Conservation (phyloP, 2,329 filamentous ascomycete genomes). For the Camillea tinctor region DNA sequence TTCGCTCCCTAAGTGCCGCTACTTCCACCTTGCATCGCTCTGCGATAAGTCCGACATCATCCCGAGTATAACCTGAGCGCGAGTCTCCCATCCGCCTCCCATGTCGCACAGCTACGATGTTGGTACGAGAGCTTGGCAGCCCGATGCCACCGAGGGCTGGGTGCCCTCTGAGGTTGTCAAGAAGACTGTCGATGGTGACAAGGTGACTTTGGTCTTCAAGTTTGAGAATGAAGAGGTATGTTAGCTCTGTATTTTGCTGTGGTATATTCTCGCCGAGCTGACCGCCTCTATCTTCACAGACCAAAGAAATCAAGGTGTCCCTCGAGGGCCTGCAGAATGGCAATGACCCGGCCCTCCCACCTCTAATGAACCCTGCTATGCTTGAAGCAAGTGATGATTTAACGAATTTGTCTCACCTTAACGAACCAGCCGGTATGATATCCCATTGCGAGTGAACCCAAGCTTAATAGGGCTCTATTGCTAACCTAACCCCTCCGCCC, state of each 20-base stretch:
- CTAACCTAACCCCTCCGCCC: constrained; percentile 12
- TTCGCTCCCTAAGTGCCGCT: constrained; percentile 21
- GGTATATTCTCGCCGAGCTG: constrained; percentile 6
- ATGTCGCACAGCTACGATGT: constrained; percentile 97
- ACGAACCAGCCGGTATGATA: constrained; percentile 83
- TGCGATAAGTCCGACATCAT: constrained; percentile 18
- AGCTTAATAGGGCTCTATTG: constrained; percentile 7
- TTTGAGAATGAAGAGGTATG: constrained; percentile 89
- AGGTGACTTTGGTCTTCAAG: constrained; percentile 82
- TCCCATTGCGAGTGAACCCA: neutral
- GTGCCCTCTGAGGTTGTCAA: constrained; percentile 90
- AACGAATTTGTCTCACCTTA: constrained; percentile 95
- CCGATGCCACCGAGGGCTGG: constrained; percentile 94
- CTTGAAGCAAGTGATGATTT: constrained; percentile 98
- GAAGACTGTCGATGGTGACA: constrained; percentile 80
- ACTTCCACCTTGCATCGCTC: constrained; percentile 13
- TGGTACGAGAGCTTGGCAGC: constrained; percentile 97
- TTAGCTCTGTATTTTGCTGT: neutral
- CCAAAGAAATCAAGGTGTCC: constrained; percentile 76
- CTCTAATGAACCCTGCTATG: constrained; percentile 96
- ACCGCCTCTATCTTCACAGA: constrained; percentile 47
- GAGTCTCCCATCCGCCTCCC: constrained; percentile 32
- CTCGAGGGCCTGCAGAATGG: constrained; percentile 72
- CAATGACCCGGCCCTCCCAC: constrained; percentile 77
- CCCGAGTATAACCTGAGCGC: constrained; percentile 9